Evolutionary conservation across 2,329 filamentous ascomycete species (phyloP).

Genomic region (Phaeomoniella chlamydospora): DNA sequence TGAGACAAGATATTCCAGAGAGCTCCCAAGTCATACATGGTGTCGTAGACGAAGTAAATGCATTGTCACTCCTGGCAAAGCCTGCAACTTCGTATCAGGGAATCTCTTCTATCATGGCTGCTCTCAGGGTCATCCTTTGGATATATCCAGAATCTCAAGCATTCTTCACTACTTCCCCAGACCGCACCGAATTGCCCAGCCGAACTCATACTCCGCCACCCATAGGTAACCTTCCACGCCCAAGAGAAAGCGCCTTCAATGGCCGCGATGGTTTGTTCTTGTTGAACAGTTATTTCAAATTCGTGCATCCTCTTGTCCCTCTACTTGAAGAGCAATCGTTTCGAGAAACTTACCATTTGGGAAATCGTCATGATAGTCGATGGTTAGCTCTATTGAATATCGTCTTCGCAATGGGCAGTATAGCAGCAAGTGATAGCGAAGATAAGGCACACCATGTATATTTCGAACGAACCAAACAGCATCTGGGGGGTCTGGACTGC

Average conservation of each 20-base stretch:
- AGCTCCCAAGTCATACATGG: conserved; percentile 41
- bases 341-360: conserved; percentile 48
- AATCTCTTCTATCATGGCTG: conserved; percentile 61
- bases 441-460: conserved; percentile 55
- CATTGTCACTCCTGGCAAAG: conserved; percentile 47
- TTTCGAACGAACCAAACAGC: conserved; percentile 52
- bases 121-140: conserved; percentile 53
- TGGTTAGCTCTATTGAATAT: conserved; percentile 64
- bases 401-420: conserved; percentile 61
- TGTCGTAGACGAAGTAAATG: conserved; percentile 58
- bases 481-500: conserved; percentile 51
- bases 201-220: conserved; percentile 20
- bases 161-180: conserved; percentile 29
- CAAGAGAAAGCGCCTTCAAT: conserved; percentile 16
- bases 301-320: conserved; percentile 57
- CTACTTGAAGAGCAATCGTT: conserved; percentile 61
- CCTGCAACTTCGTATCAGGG: conserved; percentile 54
- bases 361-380: conserved; percentile 48
- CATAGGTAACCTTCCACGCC: too few species aligned
- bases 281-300: conserved; percentile 63
- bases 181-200: conserved; percentile 19
- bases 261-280: conserved; percentile 53
- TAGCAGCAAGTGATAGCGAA: conserved; percentile 47
- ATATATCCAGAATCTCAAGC: conserved; percentile 35
- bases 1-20: too few species aligned